Evolutionary conservation across 768 basidiomycete species (phyloP).

Genomic region (Leccinum imitatum): DNA sequence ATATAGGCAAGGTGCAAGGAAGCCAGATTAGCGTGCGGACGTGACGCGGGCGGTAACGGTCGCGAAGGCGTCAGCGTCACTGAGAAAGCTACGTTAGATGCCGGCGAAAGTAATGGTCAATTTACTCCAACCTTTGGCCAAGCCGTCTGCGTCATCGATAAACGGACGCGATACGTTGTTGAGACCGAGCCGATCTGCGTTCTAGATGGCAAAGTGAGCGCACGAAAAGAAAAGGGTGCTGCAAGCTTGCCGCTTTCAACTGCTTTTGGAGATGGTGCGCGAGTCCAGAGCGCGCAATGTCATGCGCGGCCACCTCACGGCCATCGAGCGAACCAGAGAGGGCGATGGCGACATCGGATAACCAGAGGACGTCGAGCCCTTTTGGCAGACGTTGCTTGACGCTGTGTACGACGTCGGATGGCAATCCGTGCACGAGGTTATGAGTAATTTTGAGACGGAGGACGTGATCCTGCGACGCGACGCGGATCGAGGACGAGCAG

Average conservation of each 20-base stretch:
- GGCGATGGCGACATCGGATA: conserved; percentile 48
- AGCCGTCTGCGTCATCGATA: conserved; percentile 44
- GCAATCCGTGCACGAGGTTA: conserved; percentile 36
- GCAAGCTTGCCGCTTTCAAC: conserved; percentile 45
- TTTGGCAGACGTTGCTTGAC: conserved; percentile 37
- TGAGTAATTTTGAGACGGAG: conserved; percentile 50
- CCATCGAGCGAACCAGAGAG: conserved; percentile 56
- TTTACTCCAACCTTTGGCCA: conserved; percentile 39
- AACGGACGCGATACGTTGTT: conserved; percentile 54
- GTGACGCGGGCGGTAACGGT: conserved; percentile 29
- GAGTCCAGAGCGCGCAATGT: conserved; percentile 50
- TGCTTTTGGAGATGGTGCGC: conserved; percentile 49
- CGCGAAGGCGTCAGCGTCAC: conserved; percentile 43
- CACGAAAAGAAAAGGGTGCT: conserved; percentile 2
- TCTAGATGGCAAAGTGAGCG: conserved; percentile 41
- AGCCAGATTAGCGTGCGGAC: conserved; percentile 31
- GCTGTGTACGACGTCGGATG: conserved; percentile 30
- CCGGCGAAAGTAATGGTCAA: conserved; percentile 6
- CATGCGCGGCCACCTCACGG: conserved; percentile 36
- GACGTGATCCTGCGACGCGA: conserved; percentile 42
- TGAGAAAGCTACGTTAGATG: conserved; percentile 23
- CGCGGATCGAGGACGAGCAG: conserved; percentile 37
- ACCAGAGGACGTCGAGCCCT: conserved; percentile 25
- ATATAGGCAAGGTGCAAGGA: conserved; percentile 42
- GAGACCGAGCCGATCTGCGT: conserved; percentile 56